Percentiles rank a stretch among this genome's conserved stretches.
phyloP scores from a whole-genome alignment of 75 land plant species.

The Cunninghamia lanceolata region DNA sequence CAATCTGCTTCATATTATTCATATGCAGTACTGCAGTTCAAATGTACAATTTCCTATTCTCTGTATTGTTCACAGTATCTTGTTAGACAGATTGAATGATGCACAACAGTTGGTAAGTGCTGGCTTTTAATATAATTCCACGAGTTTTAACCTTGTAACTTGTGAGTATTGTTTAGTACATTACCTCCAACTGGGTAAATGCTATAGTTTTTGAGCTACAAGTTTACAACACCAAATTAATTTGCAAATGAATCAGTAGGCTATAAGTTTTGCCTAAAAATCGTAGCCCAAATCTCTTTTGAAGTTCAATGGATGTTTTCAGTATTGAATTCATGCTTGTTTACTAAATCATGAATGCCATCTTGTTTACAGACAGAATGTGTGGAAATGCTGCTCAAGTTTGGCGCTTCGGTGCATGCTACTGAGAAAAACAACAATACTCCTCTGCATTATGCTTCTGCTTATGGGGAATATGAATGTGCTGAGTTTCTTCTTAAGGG shows the following conservation, averaged over 20 bases:
- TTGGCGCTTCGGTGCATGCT: slow-evolving; percentile 30
- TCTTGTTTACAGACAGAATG: slow-evolving; percentile 13
- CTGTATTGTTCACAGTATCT: not conserved
- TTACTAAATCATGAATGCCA: not conserved
- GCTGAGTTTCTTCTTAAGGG: slow-evolving; percentile 18
- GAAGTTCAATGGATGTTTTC: not conserved
- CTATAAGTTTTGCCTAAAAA: not conserved
- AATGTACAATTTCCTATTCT: not conserved
- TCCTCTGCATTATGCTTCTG: slow-evolving; percentile 18
- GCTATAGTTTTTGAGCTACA: not conserved
- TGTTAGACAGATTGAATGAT: not conserved
- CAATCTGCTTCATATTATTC: too few species aligned
- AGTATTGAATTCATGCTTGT: not conserved
- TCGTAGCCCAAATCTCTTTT: not conserved
- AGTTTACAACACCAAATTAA: not conserved
- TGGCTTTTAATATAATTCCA: not conserved
- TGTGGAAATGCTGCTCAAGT: slow-evolving; percentile 29
- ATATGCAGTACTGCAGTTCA: not conserved
- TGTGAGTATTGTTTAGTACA: not conserved
- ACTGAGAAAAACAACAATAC: slow-evolving; percentile 20
- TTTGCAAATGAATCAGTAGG: not conserved
- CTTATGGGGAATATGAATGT: slow-evolving; percentile 17
- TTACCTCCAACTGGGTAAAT: not conserved
- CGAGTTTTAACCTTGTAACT: not conserved
- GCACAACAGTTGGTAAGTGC: not conserved